A percentile compares a stretch with the other conserved stretches of the same genome.
These are phyloP conservation scores for Pisolithus orientalis DNA, from an alignment of 768 basidiomycete species.

Conservation along the genomic window DNA sequence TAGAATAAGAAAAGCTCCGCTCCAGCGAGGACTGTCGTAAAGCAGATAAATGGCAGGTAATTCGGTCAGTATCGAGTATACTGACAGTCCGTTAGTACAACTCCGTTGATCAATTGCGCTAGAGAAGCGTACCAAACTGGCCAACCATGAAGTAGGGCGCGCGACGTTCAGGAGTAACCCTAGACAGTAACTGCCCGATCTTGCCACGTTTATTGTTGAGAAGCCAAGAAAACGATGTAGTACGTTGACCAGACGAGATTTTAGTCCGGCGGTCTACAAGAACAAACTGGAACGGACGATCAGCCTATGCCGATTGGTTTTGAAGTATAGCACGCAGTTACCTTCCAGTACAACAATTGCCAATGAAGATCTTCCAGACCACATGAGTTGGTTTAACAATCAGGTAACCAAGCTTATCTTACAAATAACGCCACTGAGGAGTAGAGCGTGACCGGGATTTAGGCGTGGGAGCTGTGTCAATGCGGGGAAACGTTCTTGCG, in stretches of 20 bases:
- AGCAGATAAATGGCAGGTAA: slow-evolving; percentile 78
- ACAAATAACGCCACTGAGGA: slow-evolving; percentile 83
- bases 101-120: neutral
- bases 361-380: slow-evolving; percentile 71
- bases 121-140: slow-evolving; percentile 58
- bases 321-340: slow-evolving; percentile 15
- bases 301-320: neutral
- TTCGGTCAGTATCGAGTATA: slow-evolving; percentile 82
- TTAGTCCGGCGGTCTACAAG: slow-evolving; percentile 83
- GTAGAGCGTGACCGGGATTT: slow-evolving; percentile 62
- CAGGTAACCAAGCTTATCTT: slow-evolving; percentile 24
- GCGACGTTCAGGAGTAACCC: slow-evolving; percentile 54
- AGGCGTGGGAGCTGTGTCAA: slow-evolving; percentile 63
- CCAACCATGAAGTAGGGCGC: slow-evolving; percentile 76
- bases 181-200: slow-evolving; percentile 67
- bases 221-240: slow-evolving; percentile 84
- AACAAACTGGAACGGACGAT: slow-evolving; percentile 51
- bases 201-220: slow-evolving; percentile 82
- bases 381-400: slow-evolving; percentile 3
- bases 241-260: slow-evolving; percentile 86
- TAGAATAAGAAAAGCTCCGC: slow-evolving; percentile 65
- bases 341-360: slow-evolving; percentile 95
- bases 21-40: slow-evolving; percentile 76
- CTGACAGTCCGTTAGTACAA: slow-evolving; percentile 32
- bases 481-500: slow-evolving; percentile 81